Percentiles rank a stretch among this genome's conserved stretches.
phyloP scores from a whole-genome alignment of 176 grass and related monocot genomes.

The Saccharum officinarum region DNA sequence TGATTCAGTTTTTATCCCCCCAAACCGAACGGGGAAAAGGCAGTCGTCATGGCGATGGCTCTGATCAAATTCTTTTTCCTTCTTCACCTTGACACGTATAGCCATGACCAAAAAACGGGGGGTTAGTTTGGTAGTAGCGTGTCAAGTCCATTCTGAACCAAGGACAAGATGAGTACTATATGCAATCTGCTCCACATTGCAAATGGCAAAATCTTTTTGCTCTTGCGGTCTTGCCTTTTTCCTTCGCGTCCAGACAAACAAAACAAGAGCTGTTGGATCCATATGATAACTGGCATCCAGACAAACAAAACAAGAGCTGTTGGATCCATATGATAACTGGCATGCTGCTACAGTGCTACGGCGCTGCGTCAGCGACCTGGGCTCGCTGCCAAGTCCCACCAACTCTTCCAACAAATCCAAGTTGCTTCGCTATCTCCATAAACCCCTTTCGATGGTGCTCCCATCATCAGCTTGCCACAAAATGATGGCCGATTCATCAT shows the following conservation, averaged over 20 bases:
- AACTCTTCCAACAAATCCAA: slow-evolving; percentile 22
- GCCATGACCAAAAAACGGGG: neutral
- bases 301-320: neutral
- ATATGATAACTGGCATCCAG: neutral
- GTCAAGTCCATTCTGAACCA: neutral
- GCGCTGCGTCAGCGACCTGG: neutral
- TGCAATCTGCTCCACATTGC: slow-evolving; percentile 1
- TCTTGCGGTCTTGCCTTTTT: neutral
- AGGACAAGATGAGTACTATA: neutral
- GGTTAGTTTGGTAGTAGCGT: neutral
- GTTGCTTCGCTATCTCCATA: slow-evolving; percentile 30
- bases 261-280: no score
- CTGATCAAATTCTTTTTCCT: neutral
- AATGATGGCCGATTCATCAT: neutral
- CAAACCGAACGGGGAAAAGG: neutral
- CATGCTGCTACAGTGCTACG: neutral
- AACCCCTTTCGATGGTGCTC: slow-evolving; percentile 11
- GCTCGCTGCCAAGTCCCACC: slow-evolving; percentile 19
- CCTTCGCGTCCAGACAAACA: neutral
- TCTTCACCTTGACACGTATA: neutral
- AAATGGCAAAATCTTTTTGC: neutral
- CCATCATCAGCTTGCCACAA: neutral
- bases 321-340: neutral
- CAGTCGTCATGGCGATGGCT: neutral
- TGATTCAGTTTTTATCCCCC: neutral